Percentiles rank a stretch among this genome's conserved stretches.
Conservation (phyloP, 129 eudicot species). For the Sambucus nigra region DNA sequence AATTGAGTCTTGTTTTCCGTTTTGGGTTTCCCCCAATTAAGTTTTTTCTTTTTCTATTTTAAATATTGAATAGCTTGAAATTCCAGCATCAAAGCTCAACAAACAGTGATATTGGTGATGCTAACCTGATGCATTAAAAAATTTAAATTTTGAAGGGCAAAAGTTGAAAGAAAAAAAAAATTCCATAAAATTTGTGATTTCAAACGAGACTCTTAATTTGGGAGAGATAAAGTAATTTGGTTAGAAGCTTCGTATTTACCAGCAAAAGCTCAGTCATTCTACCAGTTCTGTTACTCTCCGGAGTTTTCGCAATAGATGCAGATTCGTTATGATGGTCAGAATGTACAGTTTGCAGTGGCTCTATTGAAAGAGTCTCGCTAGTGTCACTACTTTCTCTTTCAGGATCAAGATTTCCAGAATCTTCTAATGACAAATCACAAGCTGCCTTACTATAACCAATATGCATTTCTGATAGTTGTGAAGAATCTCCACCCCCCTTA, state of each 20-base stretch:
- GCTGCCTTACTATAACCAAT: slow-evolving; percentile 9
- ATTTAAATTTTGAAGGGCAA: too few species aligned
- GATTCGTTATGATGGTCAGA: slow-evolving; percentile 25
- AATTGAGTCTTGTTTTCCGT: too few species aligned
- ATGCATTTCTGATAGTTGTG: slow-evolving; percentile 17
- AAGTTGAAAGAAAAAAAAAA: too few species aligned
- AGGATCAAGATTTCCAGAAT: slow-evolving; percentile 11
- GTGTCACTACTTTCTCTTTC: slow-evolving; percentile 36
- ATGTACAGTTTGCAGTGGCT: slow-evolving; percentile 41
- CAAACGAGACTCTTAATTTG: neutral
- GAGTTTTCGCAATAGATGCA: slow-evolving; percentile 29
- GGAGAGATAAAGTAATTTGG: neutral
- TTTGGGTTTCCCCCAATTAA: too few species aligned
- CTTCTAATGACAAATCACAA: slow-evolving; percentile 8
- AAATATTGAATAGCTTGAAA: too few species aligned
- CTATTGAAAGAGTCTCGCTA: slow-evolving; percentile 49
- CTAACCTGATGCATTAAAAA: too few species aligned
- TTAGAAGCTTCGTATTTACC: slow-evolving; percentile 25
- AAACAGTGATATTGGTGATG: too few species aligned
- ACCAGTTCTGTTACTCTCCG: slow-evolving; percentile 46
- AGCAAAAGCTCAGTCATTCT: slow-evolving; percentile 89
- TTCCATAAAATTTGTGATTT: neutral
- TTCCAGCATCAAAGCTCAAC: too few species aligned
- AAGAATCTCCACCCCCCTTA: slow-evolving; percentile 20
- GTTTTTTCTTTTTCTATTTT: too few species aligned